These are phyloP conservation scores for Arctium lappa DNA, from an alignment of 129 eudicot genomes.

Conservation along the genomic window DNA sequence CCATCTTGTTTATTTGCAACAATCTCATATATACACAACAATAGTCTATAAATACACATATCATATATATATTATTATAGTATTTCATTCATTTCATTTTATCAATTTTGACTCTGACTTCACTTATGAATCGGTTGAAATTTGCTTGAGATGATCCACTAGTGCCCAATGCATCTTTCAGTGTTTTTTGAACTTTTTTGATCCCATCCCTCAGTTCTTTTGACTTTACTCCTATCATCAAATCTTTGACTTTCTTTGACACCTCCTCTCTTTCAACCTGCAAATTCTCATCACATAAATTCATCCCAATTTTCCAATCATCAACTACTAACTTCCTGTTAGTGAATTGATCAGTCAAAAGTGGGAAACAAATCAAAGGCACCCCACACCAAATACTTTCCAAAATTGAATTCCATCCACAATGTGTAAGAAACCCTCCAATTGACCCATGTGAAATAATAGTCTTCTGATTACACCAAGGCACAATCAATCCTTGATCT, in stretches of 20 bases:
- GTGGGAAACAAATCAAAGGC: constrained; percentile 63
- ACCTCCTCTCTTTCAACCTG: constrained; percentile 40
- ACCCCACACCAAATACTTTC: constrained; percentile 61
- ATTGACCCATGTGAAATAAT: constrained; percentile 50
- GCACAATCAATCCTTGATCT: constrained; percentile 55
- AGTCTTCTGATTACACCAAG: constrained; percentile 54
- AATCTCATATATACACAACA: not conserved
- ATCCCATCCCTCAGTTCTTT: constrained; percentile 31
- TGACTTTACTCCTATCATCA: constrained; percentile 34
- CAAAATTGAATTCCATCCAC: constrained; percentile 75
- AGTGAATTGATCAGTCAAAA: constrained; percentile 60
- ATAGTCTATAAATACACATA: not conserved
- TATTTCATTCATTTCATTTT: not conserved
- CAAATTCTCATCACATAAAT: constrained; percentile 41
- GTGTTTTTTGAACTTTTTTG: constrained; percentile 32
- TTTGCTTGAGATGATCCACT: constrained; percentile 52
- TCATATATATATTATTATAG: not conserved
- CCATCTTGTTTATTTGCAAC: too few relatives aligned
- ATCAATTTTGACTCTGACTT: constrained; percentile 32
- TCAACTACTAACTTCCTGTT: constrained; percentile 66
- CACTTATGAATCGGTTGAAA: constrained; percentile 28
- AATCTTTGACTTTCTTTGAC: constrained; percentile 31
- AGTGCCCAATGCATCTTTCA: constrained; percentile 39
- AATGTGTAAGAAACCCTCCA: constrained; percentile 72
- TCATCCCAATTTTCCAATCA: constrained; percentile 72